These are phyloP conservation scores for Brassica rapa DNA, from an alignment of 345 rosid genomes.

Conservation along the genomic window DNA sequence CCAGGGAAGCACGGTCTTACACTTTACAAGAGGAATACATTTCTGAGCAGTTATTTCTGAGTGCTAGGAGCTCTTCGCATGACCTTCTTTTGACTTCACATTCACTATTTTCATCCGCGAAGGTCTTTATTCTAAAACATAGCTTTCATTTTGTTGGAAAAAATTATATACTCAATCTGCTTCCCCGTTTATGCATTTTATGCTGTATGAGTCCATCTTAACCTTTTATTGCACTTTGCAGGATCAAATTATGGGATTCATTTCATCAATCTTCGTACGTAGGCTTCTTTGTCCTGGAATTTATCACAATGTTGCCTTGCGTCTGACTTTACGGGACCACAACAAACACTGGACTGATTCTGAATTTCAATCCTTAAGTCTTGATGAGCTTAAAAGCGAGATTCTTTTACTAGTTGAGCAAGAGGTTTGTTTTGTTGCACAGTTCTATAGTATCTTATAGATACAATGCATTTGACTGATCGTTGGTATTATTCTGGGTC, in stretches of 20 bases:
- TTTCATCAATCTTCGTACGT: conserved; percentile 78
- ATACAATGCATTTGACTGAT: conserved; percentile 17
- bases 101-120: conserved; percentile 62
- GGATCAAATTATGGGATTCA: conserved; percentile 72
- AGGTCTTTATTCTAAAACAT: conserved; percentile 51
- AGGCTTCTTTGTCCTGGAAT: conserved; percentile 88
- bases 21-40: conserved; percentile 81
- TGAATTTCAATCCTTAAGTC: conserved; percentile 78
- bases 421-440: conserved; percentile 54
- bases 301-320: conserved; percentile 57
- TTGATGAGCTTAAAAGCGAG: conserved; percentile 80
- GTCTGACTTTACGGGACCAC: conserved; percentile 71
- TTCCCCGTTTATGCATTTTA: conserved; percentile 18
- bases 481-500: conserved; percentile 12
- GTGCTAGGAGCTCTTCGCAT: conserved; percentile 63
- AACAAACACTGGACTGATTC: conserved; percentile 74
- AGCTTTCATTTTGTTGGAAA: conserved; percentile 12
- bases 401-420: conserved; percentile 71
- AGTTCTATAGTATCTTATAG: conserved; percentile 10
- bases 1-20: conserved; percentile 74
- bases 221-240: conserved; percentile 45
- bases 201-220: conserved; percentile 4
- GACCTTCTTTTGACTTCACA: conserved; percentile 68
- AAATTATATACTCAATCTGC: neutral
- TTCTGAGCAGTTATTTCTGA: conserved; percentile 84